Evolutionary conservation across 768 basidiomycete genomes (phyloP).

Genomic region (Trametes gibbosa): DNA sequence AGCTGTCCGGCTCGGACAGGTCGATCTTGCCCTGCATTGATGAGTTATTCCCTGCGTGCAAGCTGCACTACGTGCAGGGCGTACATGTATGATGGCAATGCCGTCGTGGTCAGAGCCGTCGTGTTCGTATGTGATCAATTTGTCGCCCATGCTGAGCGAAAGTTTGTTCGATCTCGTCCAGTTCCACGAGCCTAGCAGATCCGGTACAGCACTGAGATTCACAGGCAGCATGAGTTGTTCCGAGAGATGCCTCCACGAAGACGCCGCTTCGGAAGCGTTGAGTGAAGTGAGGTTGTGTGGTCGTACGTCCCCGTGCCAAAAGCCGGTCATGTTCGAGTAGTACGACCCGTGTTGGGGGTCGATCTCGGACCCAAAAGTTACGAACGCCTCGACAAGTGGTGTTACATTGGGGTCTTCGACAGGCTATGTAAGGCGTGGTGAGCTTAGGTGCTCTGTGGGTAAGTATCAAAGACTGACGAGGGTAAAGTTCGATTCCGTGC

Average conservation of each 20-base stretch:
- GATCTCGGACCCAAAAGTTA: constrained; percentile 1
- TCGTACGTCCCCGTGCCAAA: constrained; percentile 60
- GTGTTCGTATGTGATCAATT: constrained; percentile 38
- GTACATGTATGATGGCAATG: constrained; percentile 64
- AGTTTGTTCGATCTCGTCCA: constrained; percentile 66
- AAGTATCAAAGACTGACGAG: constrained; percentile 4
- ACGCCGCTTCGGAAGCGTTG: constrained; percentile 31
- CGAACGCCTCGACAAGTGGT: constrained; percentile 6
- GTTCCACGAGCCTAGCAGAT: constrained; percentile 59
- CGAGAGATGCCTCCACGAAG: constrained; percentile 51
- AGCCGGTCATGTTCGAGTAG: constrained; percentile 69
- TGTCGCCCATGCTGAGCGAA: constrained; percentile 66
- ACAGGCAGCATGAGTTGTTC: constrained; percentile 51
- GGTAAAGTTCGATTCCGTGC: constrained; percentile 12
- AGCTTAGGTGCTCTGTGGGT: background rate
- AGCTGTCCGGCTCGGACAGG: constrained; percentile 48
- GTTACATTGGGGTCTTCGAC: constrained; percentile 4
- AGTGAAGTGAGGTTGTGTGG: constrained; percentile 65
- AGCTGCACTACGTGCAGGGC: constrained; percentile 20
- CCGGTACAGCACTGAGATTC: constrained; percentile 49
- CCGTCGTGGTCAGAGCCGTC: constrained; percentile 32
- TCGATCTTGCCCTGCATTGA: constrained; percentile 65
- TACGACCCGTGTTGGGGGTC: constrained; percentile 13
- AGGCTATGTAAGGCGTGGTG: background rate
- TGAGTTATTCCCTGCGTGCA: background rate